phyloP scores from a whole-genome alignment of 306 rosid species.

The Chamaecrista fasciculata region DNA sequence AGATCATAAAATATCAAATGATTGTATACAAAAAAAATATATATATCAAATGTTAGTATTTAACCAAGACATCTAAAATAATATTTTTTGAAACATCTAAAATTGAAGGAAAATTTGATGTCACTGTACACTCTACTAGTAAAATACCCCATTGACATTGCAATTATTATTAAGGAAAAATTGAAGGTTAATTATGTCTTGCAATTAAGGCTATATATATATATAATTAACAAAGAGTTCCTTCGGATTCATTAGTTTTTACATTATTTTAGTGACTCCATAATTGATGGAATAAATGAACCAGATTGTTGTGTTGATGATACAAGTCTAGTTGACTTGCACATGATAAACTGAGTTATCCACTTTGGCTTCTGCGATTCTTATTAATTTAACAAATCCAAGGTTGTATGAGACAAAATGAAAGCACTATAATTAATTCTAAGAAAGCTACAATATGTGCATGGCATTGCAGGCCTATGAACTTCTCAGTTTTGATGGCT shows the following conservation, averaged over 20 bases:
- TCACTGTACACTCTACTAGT: too few relatives aligned
- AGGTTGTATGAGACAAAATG: constrained; percentile 11
- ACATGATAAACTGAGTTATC: constrained; percentile 13
- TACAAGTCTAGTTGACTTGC: constrained; percentile 21
- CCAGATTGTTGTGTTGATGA: not conserved
- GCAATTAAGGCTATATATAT: too few relatives aligned
- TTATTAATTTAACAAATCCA: constrained; percentile 7
- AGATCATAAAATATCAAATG: too few relatives aligned
- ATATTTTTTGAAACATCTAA: too few relatives aligned
- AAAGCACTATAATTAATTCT: constrained; percentile 25
- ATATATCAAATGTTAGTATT: too few relatives aligned
- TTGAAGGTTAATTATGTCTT: too few relatives aligned
- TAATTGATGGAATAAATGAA: constrained; percentile 6
- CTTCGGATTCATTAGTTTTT: constrained; percentile 4
- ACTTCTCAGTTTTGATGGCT: not conserved
- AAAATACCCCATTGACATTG: not conserved
- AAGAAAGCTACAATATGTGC: not conserved
- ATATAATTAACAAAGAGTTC: not conserved
- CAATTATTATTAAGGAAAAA: constrained; percentile 27
- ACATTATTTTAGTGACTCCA: constrained; percentile 9
- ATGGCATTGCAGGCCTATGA: constrained; percentile 27
- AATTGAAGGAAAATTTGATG: too few relatives aligned
- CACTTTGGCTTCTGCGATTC: constrained; percentile 10
- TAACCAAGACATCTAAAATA: too few relatives aligned
- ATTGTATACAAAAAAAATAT: too few relatives aligned